A percentile compares a stretch with the other conserved stretches of the same genome.
Evolutionary conservation across 371 early-diverging fungal genomes (phyloP).

Genomic region (Thermomucor indicae-seudaticae): DNA sequence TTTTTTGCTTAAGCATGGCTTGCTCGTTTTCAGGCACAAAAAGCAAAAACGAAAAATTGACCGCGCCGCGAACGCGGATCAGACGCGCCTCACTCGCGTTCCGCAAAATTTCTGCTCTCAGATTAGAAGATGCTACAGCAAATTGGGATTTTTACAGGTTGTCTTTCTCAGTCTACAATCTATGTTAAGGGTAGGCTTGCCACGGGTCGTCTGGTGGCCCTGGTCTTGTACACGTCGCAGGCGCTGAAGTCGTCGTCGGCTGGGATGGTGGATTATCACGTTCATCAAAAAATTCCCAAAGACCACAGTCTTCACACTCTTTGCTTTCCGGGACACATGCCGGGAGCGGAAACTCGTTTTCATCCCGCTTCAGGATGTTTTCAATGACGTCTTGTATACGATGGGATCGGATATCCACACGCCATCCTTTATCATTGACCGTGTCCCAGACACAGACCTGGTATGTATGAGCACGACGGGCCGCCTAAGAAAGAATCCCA

Average conservation of each 20-base stretch:
- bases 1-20: not conserved
- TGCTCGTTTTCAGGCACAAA: not conserved
- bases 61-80: no score
- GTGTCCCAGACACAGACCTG: conserved; percentile 67
- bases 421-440: conserved; percentile 64
- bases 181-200: no score
- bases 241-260: not conserved
- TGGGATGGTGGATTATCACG: conserved; percentile 15
- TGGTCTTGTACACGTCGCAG: not conserved
- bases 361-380: conserved; percentile 57
- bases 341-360: conserved; percentile 40
- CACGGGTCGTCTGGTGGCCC: conserved; percentile 4
- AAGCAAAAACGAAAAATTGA: no score
- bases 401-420: conserved; percentile 73
- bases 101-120: no score
- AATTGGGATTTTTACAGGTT: no score
- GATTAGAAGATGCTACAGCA: no score
- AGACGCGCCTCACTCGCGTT: no score
- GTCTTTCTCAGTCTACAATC: no score
- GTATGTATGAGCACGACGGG: not conserved
- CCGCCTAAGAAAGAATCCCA: no score
- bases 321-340: conserved; percentile 48
- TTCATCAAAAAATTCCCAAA: conserved; percentile 63
- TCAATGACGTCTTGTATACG: conserved; percentile 79
- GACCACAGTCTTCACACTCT: conserved; percentile 71